Evolutionary conservation across 2,329 filamentous ascomycete genomes (phyloP).

Genomic region (Penicillium expansum): DNA sequence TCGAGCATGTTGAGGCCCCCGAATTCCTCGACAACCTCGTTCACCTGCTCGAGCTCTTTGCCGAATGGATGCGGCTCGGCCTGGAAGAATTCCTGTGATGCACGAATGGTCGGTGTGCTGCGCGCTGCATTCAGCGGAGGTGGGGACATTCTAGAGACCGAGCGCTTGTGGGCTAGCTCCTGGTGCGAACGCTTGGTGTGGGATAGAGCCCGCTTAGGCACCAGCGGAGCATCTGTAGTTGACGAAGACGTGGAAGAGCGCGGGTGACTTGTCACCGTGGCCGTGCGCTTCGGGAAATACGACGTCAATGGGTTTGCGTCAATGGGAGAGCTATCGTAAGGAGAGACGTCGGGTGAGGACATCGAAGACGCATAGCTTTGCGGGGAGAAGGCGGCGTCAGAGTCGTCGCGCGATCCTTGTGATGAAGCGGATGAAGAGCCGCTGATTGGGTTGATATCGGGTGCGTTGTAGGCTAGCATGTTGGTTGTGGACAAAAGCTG

Average conservation of each 20-base stretch:
- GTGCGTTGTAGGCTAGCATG: slow-evolving; percentile 91
- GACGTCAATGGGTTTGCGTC: slow-evolving; percentile 56
- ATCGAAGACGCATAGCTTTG: slow-evolving; percentile 53
- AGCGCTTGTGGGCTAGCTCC: slow-evolving; percentile 67
- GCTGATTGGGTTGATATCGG: slow-evolving; percentile 61
- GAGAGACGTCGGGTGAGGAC: slow-evolving; percentile 48
- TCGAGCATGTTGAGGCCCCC: slow-evolving; percentile 63
- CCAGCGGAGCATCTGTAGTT: slow-evolving; percentile 57
- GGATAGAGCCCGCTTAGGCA: slow-evolving; percentile 76
- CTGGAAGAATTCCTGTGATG: slow-evolving; percentile 39
- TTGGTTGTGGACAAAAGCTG: slow-evolving; percentile 92
- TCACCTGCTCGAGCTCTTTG: slow-evolving; percentile 84
- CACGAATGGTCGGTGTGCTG: slow-evolving; percentile 34
- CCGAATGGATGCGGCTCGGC: slow-evolving; percentile 69
- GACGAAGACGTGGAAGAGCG: slow-evolving; percentile 48
- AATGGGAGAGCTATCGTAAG: slow-evolving; percentile 42
- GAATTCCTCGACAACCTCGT: slow-evolving; percentile 89
- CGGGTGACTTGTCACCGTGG: slow-evolving; percentile 60
- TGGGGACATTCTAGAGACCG: slow-evolving; percentile 53
- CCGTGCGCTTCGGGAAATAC: slow-evolving; percentile 68
- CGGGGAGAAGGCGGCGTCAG: slow-evolving; percentile 59
- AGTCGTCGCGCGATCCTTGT: slow-evolving; percentile 42
- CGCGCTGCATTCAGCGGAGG: slow-evolving; percentile 40
- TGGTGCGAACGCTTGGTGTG: slow-evolving; percentile 89
- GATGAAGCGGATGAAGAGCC: slow-evolving; percentile 52